Conservation (phyloP, 2,329 filamentous ascomycete genomes). For the Aspergillus nomiae region DNA sequence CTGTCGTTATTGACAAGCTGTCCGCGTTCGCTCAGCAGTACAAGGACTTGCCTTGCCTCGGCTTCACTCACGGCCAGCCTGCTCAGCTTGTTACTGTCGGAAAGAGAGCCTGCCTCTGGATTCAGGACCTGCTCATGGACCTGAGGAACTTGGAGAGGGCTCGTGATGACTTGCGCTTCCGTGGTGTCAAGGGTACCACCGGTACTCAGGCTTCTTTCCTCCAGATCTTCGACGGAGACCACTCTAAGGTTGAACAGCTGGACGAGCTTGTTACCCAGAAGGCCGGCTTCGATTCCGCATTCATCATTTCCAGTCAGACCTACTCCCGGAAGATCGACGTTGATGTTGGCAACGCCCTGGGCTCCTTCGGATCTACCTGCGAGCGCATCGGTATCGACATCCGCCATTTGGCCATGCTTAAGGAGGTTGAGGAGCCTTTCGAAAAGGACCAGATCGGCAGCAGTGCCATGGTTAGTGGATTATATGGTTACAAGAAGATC, state of each 20-base stretch:
- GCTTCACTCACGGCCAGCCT: conserved; percentile 69
- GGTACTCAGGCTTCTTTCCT: conserved; percentile 79
- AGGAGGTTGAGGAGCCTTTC: conserved; percentile 85
- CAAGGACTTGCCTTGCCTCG: conserved; percentile 72
- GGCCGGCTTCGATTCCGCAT: conserved; percentile 64
- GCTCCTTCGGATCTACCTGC: conserved; percentile 76
- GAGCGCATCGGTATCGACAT: conserved; percentile 75
- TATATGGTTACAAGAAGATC: background rate
- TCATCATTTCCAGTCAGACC: conserved; percentile 70
- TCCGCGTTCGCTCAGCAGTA: conserved; percentile 70
- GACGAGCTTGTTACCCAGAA: conserved; percentile 67
- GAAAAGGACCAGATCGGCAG: conserved; percentile 77
- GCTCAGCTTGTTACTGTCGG: conserved; percentile 67
- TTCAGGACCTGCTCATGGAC: conserved; percentile 75
- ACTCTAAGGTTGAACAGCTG: conserved; percentile 62
- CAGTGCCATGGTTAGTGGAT: conserved; percentile 54
- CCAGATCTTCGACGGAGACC: conserved; percentile 65
- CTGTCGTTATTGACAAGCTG: conserved; percentile 76
- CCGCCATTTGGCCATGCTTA: conserved; percentile 70
- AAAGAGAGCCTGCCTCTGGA: conserved; percentile 69
- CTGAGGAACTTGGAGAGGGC: conserved; percentile 71
- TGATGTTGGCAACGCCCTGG: conserved; percentile 76
- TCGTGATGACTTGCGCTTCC: conserved; percentile 70
- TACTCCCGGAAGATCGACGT: conserved; percentile 83
- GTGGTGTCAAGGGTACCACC: conserved; percentile 73